Percentiles rank a stretch among this genome's conserved stretches.
These are phyloP conservation scores for Oryza punctata DNA, from an alignment of 176 grass and related monocot genomes.

Conservation along the genomic window DNA sequence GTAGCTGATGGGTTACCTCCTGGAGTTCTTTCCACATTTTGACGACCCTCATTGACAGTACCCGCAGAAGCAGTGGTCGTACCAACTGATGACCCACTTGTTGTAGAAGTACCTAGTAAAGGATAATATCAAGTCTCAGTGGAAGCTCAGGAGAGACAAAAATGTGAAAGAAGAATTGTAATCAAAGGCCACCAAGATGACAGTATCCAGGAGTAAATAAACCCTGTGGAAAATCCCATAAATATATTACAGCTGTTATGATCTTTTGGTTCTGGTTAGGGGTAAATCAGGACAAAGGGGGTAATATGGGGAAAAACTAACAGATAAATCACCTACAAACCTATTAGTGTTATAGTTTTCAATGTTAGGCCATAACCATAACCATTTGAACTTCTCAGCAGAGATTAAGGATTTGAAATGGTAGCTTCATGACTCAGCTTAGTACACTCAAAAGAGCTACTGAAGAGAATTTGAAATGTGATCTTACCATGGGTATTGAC, in stretches of 20 bases:
- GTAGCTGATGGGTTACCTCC: slow-evolving; percentile 40
- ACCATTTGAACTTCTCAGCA: background rate
- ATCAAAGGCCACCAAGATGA: background rate
- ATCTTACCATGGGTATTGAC: slow-evolving; percentile 47
- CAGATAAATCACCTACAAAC: background rate
- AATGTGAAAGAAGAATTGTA: background rate
- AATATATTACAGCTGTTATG: background rate
- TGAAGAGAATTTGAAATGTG: background rate
- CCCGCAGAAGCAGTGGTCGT: slow-evolving; percentile 30
- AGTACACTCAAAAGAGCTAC: background rate
- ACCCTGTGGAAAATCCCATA: background rate
- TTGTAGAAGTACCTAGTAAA: slow-evolving; percentile 46
- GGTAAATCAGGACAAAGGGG: background rate
- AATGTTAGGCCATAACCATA: background rate
- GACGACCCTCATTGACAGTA: slow-evolving; percentile 10
- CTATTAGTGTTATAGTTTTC: background rate
- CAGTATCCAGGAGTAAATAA: background rate
- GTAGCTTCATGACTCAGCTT: background rate
- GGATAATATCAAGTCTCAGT: slow-evolving; percentile 14
- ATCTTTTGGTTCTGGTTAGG: background rate
- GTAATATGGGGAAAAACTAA: background rate
- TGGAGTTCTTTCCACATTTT: slow-evolving; percentile 52
- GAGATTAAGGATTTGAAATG: background rate
- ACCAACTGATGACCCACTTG: slow-evolving; percentile 51
- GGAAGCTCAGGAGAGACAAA: background rate